Evolutionary conservation across 1,139 yeast genomes (phyloP), one percentile per base, ranked within the genome.

Genomic region (Yamadazyma diospyri): DNA sequence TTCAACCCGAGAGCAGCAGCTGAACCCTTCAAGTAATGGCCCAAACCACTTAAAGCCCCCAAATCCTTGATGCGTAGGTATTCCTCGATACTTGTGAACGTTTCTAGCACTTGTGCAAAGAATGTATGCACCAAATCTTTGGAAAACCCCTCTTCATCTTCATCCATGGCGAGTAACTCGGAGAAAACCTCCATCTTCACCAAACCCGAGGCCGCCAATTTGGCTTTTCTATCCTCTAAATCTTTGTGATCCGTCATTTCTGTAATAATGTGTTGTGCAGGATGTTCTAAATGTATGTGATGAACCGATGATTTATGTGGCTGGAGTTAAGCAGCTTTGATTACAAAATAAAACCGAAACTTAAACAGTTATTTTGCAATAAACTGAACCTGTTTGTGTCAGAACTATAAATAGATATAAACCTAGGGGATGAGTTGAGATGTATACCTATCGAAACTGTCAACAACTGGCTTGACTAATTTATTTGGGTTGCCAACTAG

Each of bases 11-110:
- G 66, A 1, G 97, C 94, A 3, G 97, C 96, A 1, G 97, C 94
- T 8, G 94, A 82, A 28, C 98, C 98, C 57, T 94, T 94, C 41
- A 92, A 68, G 55, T 86, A 92, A 56, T 92, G 98, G 16, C 98
- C 98, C 43, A 85, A 64, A 13, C 78, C 69, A 16, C 92, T 82
- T 40, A 92, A 64, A 40, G 76, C 69, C 24, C 64, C 72, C 39
- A 89, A 69, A 50, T 82, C 71, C 30, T 57, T 57, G 7, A 46
- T 39, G 17, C 51, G 44, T 36, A 87, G 56, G 27, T 79, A 77
- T 11, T 60, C 59, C 41, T 82, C 82, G 57, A 92, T 83, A 44
- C 84, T 78, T 28, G 61, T 64, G 50, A 89, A 84, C 0, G 96
- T 89, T 16, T 78, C 82, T 43, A 73, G 72, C 11, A 94, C 95